Evolutionary conservation across 257 asterid genomes (phyloP), one percentile per base, ranked within the genome.

Genomic region (Solanum dulcamara): DNA sequence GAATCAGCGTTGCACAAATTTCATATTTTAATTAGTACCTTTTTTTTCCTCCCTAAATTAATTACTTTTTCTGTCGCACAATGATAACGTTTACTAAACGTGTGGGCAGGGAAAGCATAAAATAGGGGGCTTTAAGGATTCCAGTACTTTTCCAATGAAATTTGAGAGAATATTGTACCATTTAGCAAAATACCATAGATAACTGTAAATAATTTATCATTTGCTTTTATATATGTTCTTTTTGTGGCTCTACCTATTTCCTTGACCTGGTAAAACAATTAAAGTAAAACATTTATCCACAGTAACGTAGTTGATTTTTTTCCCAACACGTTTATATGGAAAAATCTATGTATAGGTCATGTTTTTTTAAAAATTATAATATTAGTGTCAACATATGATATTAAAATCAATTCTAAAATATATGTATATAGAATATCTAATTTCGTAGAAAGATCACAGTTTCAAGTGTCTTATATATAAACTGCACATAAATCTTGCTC

Each of bases 401-500:
- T 33, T 33, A 33, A 33, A 33, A 33, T 33, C 3, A 33, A 33
- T 33, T 33, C 35, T 33, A 33, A n/a, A n/a, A n/a, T n/a, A n/a
- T n/a, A n/a, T n/a, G n/a, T n/a, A n/a, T n/a, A 1, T 33, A 33
- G 3, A 33, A 33, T 33, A 33, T 33, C 3, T 33, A 33, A 33
- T 33, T 33, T 33, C 3, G 35, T 33, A 3, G 35, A 33, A 33
- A 33, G 35, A 1, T 33, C 35, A 33, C 3, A 33, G 3, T 33
- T 33, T 33, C 35, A 33, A 2, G 35, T 33, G 3, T 3, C 3
- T 3, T 3, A 33, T 33, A 33, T 33, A 33, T 33, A 33, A 33
- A 33, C 7, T 18, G 1, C 1, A 53, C 4, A 53, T 18, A 1
- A 7, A 7, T 18, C 18, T 53, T 0, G 7, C 2, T 53, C 2